A percentile compares a stretch with the other conserved stretches of the same genome.
Evolutionary conservation across 2,329 filamentous ascomycete species (phyloP).

Genomic region (Polytolypa hystricis): DNA sequence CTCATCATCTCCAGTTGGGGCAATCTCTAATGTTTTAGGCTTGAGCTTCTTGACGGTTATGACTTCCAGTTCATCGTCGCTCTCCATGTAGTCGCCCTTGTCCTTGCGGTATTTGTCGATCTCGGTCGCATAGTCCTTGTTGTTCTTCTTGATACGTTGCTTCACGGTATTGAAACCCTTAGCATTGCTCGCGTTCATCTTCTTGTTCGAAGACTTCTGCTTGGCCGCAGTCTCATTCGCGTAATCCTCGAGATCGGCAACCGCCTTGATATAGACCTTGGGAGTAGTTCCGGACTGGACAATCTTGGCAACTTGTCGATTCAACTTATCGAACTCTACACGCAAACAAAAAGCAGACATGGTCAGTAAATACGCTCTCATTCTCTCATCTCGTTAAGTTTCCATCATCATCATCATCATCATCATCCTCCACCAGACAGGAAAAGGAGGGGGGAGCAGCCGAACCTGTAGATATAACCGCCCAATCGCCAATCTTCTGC

Average conservation of each 20-base stretch:
- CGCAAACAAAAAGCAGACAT: slow-evolving; percentile 1
- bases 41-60: slow-evolving; percentile 42
- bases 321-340: slow-evolving; percentile 87
- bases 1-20: slow-evolving; percentile 51
- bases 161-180: slow-evolving; percentile 93
- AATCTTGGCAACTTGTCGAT: slow-evolving; percentile 72
- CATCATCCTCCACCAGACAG: no score
- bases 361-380: not conserved
- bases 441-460: slow-evolving; percentile 11
- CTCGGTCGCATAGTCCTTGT: slow-evolving; percentile 82
- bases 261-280: slow-evolving; percentile 83
- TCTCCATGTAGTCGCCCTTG: slow-evolving; percentile 80
- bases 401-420: not conserved
- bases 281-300: slow-evolving; percentile 66
- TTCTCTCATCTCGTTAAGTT: not conserved
- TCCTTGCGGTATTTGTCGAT: slow-evolving; percentile 78
- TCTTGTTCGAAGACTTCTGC: slow-evolving; percentile 92
- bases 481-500: slow-evolving; percentile 96
- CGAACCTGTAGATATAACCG: slow-evolving; percentile 77
- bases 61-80: slow-evolving; percentile 62
- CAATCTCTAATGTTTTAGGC: slow-evolving; percentile 35
- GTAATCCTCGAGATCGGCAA: slow-evolving; percentile 87
- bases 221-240: slow-evolving; percentile 91
- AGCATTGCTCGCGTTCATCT: slow-evolving; percentile 95
- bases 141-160: slow-evolving; percentile 97